These are phyloP conservation scores for Coniochaeta prunicola DNA, from an alignment of 2,329 filamentous ascomycete genomes.

Conservation along the genomic window DNA sequence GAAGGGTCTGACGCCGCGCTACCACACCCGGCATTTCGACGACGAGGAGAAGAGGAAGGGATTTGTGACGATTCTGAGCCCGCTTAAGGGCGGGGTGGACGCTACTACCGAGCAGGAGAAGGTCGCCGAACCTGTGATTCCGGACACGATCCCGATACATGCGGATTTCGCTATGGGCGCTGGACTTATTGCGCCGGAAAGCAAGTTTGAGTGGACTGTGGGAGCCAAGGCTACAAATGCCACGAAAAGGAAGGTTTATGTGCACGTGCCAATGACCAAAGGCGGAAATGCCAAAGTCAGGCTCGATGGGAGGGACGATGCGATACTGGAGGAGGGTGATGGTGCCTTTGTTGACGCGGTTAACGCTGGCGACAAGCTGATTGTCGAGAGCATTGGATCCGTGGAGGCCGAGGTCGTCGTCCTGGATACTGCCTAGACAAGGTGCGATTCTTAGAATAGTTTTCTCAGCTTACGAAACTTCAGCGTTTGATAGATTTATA, in stretches of 20 bases:
- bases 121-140: slow-evolving; percentile 51
- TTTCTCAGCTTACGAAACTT: no score
- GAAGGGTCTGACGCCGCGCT: slow-evolving; percentile 62
- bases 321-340: slow-evolving; percentile 67
- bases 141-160: slow-evolving; percentile 72
- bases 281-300: slow-evolving; percentile 65
- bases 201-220: slow-evolving; percentile 63
- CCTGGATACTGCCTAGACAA: slow-evolving; percentile 49
- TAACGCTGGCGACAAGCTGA: slow-evolving; percentile 55
- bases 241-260: slow-evolving; percentile 63
- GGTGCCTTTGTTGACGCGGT: slow-evolving; percentile 67
- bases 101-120: slow-evolving; percentile 57
- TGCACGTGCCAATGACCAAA: slow-evolving; percentile 77
- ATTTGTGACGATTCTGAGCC: slow-evolving; percentile 71
- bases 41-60: slow-evolving; percentile 65
- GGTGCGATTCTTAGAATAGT: no score
- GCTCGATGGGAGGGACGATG: slow-evolving; percentile 58
- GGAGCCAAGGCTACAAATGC: slow-evolving; percentile 49
- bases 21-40: slow-evolving; percentile 66
- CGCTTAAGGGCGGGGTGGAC: slow-evolving; percentile 57
- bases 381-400: slow-evolving; percentile 60
- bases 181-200: slow-evolving; percentile 59
- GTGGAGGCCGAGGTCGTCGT: slow-evolving; percentile 64
- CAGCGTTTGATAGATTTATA: neutral
- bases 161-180: slow-evolving; percentile 80